Percentiles rank a stretch among this genome's conserved stretches.
phyloP scores from a whole-genome alignment of 73 alveolate genomes.

The Uronychia setigera region DNA sequence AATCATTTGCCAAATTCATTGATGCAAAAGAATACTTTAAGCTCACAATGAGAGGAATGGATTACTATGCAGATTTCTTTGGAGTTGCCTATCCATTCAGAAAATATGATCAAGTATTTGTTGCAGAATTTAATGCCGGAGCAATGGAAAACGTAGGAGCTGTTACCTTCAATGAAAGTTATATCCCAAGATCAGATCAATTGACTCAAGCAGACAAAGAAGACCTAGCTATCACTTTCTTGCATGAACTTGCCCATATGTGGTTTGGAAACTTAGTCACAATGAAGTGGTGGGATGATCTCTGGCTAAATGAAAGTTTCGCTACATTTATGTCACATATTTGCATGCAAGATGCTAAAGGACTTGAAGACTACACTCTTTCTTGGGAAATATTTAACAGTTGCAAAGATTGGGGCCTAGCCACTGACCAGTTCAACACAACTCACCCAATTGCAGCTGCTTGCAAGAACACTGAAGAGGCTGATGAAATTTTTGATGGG shows the following conservation, averaged over 20 bases:
- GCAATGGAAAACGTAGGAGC: conserved; percentile 99
- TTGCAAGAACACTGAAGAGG: conserved; percentile 86
- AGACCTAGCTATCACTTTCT: conserved; percentile 56
- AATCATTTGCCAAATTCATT: conserved; percentile 75
- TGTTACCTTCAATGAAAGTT: conserved; percentile 74
- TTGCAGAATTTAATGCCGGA: conserved; percentile 97
- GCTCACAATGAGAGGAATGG: conserved; percentile 93
- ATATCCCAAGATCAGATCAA: conserved; percentile 36
- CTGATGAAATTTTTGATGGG: conserved; percentile 93
- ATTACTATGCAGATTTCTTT: conserved; percentile 92
- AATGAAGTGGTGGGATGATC: conserved; percentile 99
- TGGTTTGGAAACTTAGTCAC: conserved; percentile 96
- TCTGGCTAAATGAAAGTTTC: conserved; percentile 98
- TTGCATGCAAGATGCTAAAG: conserved; percentile 65
- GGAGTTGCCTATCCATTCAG: conserved; percentile 92
- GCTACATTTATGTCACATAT: conserved; percentile 95
- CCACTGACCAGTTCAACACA: conserved; percentile 88
- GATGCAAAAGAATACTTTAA: conserved; percentile 84
- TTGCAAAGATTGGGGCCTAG: conserved; percentile 87
- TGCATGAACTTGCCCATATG: conserved; percentile 91
- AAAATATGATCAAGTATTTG: conserved; percentile 94
- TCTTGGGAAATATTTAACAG: conserved; percentile 84
- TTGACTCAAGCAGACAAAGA: conserved; percentile 42
- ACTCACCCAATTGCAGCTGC: conserved; percentile 95
- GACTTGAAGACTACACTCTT: conserved; percentile 65